A percentile compares a stretch with the other conserved stretches of the same genome.
Evolutionary conservation across 441 rosid genomes (phyloP).

Genomic region (Kokia cookei): DNA sequence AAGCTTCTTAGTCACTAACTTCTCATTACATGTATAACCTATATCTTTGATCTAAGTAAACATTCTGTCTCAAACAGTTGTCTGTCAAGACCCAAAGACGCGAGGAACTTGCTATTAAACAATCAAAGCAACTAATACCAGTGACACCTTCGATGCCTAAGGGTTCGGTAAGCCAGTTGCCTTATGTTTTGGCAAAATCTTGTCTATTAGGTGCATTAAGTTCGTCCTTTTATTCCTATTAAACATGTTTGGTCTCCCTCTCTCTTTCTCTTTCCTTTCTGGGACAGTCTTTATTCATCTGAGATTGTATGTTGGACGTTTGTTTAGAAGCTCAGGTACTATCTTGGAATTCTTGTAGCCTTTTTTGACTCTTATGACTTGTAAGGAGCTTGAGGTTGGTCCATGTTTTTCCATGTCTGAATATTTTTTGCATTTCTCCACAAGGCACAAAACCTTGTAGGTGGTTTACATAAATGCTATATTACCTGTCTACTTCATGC

Average conservation of each 20-base stretch:
- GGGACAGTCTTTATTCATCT: neutral
- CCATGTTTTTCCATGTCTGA: neutral
- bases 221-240: neutral
- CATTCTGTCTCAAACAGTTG: constrained; percentile 29
- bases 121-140: constrained; percentile 83
- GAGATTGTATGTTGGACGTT: neutral
- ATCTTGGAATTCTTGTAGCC: neutral
- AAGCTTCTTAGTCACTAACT: constrained; percentile 15
- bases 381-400: neutral
- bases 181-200: neutral
- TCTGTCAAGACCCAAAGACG: constrained; percentile 68
- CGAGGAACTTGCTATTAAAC: constrained; percentile 78
- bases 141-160: constrained; percentile 74
- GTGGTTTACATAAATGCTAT: neutral
- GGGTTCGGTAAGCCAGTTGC: constrained; percentile 51
- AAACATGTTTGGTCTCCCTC: neutral
- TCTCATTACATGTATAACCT: neutral
- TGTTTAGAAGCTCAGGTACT: neutral
- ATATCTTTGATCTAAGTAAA: constrained; percentile 11
- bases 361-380: neutral
- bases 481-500: neutral
- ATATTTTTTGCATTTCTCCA: neutral
- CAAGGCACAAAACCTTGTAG: neutral
- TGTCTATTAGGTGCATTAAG: neutral
- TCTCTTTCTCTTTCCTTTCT: neutral